Evolutionary conservation across 768 basidiomycete genomes (phyloP).

Genomic region (Mycena vulgaris): DNA sequence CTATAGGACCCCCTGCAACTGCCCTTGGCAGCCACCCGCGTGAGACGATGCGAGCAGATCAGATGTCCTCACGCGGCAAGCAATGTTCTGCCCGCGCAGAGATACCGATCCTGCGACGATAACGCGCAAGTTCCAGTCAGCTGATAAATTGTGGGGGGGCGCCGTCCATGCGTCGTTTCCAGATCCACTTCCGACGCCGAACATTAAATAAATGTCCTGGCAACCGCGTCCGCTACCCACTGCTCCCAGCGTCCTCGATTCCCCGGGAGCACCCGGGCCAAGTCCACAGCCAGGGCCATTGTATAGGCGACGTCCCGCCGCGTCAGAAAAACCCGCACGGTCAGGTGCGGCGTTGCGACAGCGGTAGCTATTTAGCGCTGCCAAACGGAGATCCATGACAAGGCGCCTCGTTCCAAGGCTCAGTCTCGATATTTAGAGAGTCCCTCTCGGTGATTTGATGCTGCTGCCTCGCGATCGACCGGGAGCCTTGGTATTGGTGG

Average conservation of each 20-base stretch:
- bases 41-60: constrained; percentile 11
- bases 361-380: not conserved
- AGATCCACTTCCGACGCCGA: not conserved
- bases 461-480: not conserved
- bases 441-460: not conserved
- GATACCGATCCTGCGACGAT: not conserved
- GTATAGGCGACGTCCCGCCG: not conserved
- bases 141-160: not conserved
- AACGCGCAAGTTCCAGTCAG: not conserved
- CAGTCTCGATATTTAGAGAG: not conserved
- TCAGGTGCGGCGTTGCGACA: not conserved
- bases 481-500: not conserved
- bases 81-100: too few relatives aligned
- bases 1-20: too few relatives aligned
- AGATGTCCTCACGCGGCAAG: not conserved
- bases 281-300: too few relatives aligned
- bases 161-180: not conserved
- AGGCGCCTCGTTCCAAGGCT: not conserved
- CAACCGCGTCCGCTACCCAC: too few relatives aligned
- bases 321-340: not conserved
- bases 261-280: too few relatives aligned
- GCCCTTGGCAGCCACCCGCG: not conserved
- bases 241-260: too few relatives aligned
- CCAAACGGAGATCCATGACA: constrained; percentile 2
- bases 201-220: too few relatives aligned